phyloP scores from a whole-genome alignment of 169 alveolate species.

The Plasmodium relictum region DNA sequence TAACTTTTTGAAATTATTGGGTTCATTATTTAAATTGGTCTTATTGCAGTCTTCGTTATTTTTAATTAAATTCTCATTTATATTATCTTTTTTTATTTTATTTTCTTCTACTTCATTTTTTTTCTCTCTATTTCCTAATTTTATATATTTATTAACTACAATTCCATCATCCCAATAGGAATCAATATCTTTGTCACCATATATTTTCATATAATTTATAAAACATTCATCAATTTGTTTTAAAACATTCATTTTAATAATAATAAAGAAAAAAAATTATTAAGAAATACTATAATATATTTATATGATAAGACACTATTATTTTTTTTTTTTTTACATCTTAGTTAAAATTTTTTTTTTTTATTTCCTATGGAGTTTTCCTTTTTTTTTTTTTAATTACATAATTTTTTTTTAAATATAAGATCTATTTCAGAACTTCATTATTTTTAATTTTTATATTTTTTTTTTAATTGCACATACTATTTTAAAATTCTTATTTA shows the following conservation, averaged over 20 bases:
- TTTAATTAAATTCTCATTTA: neutral
- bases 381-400: too few species aligned
- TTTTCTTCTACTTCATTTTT: slow-evolving; percentile 12
- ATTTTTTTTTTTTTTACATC: too few species aligned
- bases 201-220: slow-evolving; percentile 32
- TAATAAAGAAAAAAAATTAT: neutral
- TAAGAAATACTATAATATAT: too few species aligned
- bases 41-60: neutral
- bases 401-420: too few species aligned
- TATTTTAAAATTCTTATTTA: too few species aligned
- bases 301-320: too few species aligned
- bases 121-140: slow-evolving; percentile 31
- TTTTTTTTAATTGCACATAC: too few species aligned
- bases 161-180: slow-evolving; percentile 75
- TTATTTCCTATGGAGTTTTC: too few species aligned
- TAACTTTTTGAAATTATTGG: neutral
- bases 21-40: too few species aligned
- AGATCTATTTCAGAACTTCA: too few species aligned
- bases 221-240: slow-evolving; percentile 59
- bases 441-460: too few species aligned
- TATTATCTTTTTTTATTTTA: neutral
- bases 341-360: too few species aligned
- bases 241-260: slow-evolving; percentile 49
- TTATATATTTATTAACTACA: slow-evolving; percentile 65
- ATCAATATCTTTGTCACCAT: slow-evolving; percentile 33